Evolutionary conservation across 352 stramenopile genomes (phyloP), one percentile per base, ranked within the genome.

Genomic region (Globisporangium splendens): DNA sequence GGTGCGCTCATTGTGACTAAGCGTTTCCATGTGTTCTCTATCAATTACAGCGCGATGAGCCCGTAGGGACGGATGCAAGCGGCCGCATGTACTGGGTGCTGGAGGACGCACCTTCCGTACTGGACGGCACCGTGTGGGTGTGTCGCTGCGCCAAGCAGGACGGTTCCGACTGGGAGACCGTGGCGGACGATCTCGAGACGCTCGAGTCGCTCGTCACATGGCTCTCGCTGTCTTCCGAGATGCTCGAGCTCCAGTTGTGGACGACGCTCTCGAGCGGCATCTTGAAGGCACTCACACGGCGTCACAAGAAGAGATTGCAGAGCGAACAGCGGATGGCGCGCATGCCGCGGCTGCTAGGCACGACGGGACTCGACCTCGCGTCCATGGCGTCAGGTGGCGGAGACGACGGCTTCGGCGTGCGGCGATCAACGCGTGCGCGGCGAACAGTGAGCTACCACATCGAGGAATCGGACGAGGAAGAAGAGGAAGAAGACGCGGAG

Each of bases 1-100:
- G 31, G 18, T 15, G 39, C 64, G 59, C 44, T 24, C 5, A 8
- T 48, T 5, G 8, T 61, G 15, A 44, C 17, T 38, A 5, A n/a
- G 48, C 47, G 14, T 56, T 11, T 48, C 5, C 56, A 12, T 38
- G 21, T 38, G 5, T 31, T 31, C 24, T 31, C 24, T 2, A 31
- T 31, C 24, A 5, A 31, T 6, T 31, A 5, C 24, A 86, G 73
- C 69, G 78, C 24, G 82, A 89, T 54, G 69, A 82, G 20, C 61
- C 68, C 7, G 53, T 84, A 1, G 81, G 81, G 0, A 50, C 46
- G 0, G 81, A 91, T 59, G 68, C 70, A n/a, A 50, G 41, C 0
- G 74, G 73, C 47, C 75, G 77, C 20, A 75, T 56, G 1, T 88
- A 89, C 64, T 89, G 75, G 54, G 52, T 84, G 39, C 51, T 91